A percentile compares a stretch with the other conserved stretches of the same genome.
phyloP scores from a whole-genome alignment of 208 protist species.

The Leishmania braziliensis region DNA sequence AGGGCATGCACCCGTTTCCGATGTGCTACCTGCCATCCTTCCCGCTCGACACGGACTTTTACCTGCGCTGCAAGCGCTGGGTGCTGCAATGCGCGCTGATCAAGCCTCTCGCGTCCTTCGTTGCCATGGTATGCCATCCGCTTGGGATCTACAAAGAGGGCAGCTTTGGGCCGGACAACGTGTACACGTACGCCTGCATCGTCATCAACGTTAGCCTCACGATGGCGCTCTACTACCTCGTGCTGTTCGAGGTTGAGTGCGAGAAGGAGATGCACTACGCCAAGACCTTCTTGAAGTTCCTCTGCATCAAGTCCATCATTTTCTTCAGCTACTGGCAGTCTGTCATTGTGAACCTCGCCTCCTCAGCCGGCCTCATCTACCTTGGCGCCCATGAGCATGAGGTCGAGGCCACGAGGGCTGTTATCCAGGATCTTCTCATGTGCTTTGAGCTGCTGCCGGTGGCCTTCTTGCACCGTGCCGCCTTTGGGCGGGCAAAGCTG shows the following conservation, averaged over 20 bases:
- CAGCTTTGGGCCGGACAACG: slow-evolving; percentile 55
- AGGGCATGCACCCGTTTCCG: slow-evolving; percentile 72
- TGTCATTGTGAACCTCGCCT: slow-evolving; percentile 60
- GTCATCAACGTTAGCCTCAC: slow-evolving; percentile 86
- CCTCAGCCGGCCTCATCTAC: slow-evolving; percentile 49
- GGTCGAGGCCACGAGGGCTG: slow-evolving; percentile 45
- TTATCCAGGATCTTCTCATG: slow-evolving; percentile 87
- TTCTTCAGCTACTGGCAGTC: slow-evolving; percentile 92
- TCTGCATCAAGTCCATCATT: slow-evolving; percentile 90
- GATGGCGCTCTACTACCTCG: slow-evolving; percentile 82
- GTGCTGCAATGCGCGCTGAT: slow-evolving; percentile 91
- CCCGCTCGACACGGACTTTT: slow-evolving; percentile 71
- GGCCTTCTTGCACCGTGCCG: slow-evolving; percentile 75
- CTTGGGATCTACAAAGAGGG: slow-evolving; percentile 77
- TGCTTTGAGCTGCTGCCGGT: slow-evolving; percentile 87
- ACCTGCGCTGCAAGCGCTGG: slow-evolving; percentile 87
- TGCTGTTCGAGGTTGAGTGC: slow-evolving; percentile 85
- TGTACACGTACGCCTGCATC: slow-evolving; percentile 87
- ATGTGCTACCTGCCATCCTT: slow-evolving; percentile 72
- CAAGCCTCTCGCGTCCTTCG: slow-evolving; percentile 73
- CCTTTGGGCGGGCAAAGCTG: slow-evolving; percentile 75
- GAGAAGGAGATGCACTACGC: slow-evolving; percentile 85
- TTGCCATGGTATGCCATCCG: slow-evolving; percentile 66
- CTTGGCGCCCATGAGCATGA: slow-evolving; percentile 42
- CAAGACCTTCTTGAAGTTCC: slow-evolving; percentile 85